Base-by-base conservation (phyloP, 1,284 basidiomycete species). In the Prillingera fragicola region DNA sequence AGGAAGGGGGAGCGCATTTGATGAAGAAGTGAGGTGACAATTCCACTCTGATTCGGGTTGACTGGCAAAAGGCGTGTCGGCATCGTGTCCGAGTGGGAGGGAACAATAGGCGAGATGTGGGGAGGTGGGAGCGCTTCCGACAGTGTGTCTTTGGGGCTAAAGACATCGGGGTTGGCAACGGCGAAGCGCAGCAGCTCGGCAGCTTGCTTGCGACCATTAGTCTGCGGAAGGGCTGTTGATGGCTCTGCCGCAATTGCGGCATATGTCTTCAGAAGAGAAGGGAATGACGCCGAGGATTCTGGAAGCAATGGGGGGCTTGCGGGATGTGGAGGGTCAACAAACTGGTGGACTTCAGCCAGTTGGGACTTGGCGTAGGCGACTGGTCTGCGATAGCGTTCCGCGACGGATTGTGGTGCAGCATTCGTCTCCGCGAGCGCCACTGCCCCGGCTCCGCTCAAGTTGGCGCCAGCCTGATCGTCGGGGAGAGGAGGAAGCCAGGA, bases 401-500 rank as follows among this genome's bases (percentile, higher is more conserved):
- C 54, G 13, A 68, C 51, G 5, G 62, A 59, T 26, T 62, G 56
- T 1, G 57, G 45, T 5, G 48, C 44, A 1, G 45, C 35, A 10
- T 26, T 25, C 13, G 38, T 13, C 13, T 10, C 18, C 27, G 10
- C 31, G 8, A 4, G 29, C 3, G 23, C 17, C 8, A 33, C 33
- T 8, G 34, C 22, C 6, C 38, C 35, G 7, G 26, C 14, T 8
- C n/a, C 33, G 7, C 32, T 8, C 7, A 31, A n/a, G 8, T n/a
- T 15, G n/a, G n/a, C 29, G 47, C 27, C 5, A 21, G 25, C 29
- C 12, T 41, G 36, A 10, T 42, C 39, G 5, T 38, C 56, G 2
- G 65, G 63, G 42, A 64, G 35, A 3, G 63, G 63, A 5, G 65
- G 65, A 4, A 67, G 48, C 65, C 65, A 67, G 2, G 62, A 52